Conservation (phyloP, 805 yeast genomes). For the Metschnikowia lochheadii region DNA sequence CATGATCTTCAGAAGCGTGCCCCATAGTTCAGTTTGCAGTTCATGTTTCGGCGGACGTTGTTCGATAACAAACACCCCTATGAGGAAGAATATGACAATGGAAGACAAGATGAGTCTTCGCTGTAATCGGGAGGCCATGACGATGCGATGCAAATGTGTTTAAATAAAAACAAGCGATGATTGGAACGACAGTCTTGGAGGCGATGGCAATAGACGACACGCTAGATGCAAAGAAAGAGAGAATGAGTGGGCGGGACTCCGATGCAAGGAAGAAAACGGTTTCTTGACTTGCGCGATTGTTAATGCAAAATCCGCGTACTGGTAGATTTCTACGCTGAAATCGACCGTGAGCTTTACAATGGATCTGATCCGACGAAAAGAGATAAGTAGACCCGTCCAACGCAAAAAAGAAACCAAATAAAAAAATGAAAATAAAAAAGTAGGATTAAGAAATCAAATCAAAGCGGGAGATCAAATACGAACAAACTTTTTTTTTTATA, state of each 20-base stretch:
- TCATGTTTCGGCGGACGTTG: slow-evolving; percentile 12
- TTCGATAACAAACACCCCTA: slow-evolving; percentile 15
- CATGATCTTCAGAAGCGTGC: slow-evolving; percentile 11
- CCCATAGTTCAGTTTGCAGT: slow-evolving; percentile 9
- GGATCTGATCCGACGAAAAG: neutral
- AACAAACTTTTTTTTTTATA: neutral
- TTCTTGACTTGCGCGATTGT: neutral
- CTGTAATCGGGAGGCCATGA: slow-evolving; percentile 13
- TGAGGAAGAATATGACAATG: slow-evolving; percentile 13
- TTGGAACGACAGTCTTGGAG: neutral
- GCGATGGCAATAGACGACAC: neutral
- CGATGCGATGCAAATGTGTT: neutral
- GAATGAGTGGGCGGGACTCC: neutral
- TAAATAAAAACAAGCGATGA: neutral
- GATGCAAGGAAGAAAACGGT: neutral
- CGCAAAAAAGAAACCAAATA: neutral
- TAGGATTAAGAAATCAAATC: neutral
- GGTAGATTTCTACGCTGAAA: neutral
- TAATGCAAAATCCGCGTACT: neutral
- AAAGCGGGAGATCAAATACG: too few relatives aligned
- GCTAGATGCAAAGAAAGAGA: neutral
- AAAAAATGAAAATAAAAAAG: neutral
- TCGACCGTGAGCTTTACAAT: neutral
- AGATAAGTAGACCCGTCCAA: too few relatives aligned
- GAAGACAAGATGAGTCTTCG: slow-evolving; percentile 9